A percentile compares a stretch with the other conserved stretches of the same genome.
Evolutionary conservation across 176 grass and related monocot species (phyloP).

Genomic region (Bothriochloa decipiens): DNA sequence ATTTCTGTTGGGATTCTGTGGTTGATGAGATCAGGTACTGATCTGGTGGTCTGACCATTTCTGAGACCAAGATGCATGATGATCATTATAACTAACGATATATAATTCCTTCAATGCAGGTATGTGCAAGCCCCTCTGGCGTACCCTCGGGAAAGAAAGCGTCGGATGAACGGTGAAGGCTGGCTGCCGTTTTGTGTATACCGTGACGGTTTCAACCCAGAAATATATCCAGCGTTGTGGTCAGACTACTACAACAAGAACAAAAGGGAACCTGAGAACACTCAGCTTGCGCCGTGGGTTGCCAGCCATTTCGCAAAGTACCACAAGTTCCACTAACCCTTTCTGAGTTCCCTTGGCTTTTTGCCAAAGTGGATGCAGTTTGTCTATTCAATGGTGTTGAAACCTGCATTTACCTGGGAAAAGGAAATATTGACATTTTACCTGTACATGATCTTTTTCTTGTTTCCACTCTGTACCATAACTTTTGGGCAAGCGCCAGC

Average conservation of each 20-base stretch:
- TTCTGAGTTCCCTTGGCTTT: slow-evolving; percentile 14
- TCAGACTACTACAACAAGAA: slow-evolving; percentile 85
- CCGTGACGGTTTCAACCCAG: slow-evolving; percentile 67
- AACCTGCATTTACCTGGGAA: slow-evolving; percentile 33
- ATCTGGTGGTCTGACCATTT: slow-evolving; percentile 15
- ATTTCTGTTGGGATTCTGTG: slow-evolving; percentile 96
- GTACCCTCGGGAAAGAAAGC: slow-evolving; percentile 83
- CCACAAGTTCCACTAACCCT: slow-evolving; percentile 40
- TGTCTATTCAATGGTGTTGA: slow-evolving; percentile 21
- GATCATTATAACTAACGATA: not conserved
- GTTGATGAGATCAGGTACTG: slow-evolving; percentile 80
- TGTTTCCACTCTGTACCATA: slow-evolving; percentile 36
- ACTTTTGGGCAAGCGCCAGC: slow-evolving; percentile 44
- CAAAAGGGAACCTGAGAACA: slow-evolving; percentile 85
- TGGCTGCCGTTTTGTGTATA: slow-evolving; percentile 96
- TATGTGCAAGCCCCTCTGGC: slow-evolving; percentile 92
- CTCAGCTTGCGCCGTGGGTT: slow-evolving; percentile 90
- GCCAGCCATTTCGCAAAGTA: slow-evolving; percentile 79
- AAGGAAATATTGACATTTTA: slow-evolving; percentile 41
- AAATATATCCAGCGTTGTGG: slow-evolving; percentile 80
- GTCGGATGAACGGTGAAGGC: slow-evolving; percentile 70
- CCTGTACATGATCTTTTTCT: slow-evolving; percentile 53
- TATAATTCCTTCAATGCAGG: slow-evolving; percentile 33
- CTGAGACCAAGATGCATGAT: slow-evolving; percentile 12
- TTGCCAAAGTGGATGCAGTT: slow-evolving; percentile 28